These are phyloP conservation scores for Acer saccharum DNA, from an alignment of 345 rosid species.

Conservation along the genomic window DNA sequence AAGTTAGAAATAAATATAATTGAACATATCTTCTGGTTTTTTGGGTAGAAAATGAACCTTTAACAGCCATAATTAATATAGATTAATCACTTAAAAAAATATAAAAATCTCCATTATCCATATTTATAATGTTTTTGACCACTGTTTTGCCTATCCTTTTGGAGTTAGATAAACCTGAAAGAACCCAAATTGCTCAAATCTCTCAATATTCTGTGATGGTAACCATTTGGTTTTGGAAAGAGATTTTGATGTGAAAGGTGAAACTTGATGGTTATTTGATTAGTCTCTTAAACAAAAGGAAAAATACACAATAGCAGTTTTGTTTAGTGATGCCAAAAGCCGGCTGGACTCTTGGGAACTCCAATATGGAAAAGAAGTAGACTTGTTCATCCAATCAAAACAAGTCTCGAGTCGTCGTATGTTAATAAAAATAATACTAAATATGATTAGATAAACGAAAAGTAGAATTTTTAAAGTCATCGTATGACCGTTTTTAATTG, in stretches of 20 bases:
- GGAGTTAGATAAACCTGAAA: constrained; percentile 10
- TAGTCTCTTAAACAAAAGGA: background rate
- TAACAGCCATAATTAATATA: background rate
- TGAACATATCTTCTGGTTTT: background rate
- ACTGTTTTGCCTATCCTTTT: background rate
- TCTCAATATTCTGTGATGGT: constrained; percentile 5
- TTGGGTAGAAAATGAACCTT: background rate
- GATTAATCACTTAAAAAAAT: background rate
- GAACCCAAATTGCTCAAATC: background rate
- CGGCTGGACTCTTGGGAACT: constrained; percentile 2
- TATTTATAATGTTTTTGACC: background rate
- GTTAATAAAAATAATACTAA: too few relatives aligned
- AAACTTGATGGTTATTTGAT: too few relatives aligned
- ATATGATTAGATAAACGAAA: too few relatives aligned
- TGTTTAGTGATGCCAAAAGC: background rate
- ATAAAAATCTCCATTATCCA: too few relatives aligned
- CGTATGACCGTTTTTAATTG: too few relatives aligned
- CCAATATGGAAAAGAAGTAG: background rate
- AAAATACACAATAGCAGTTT: background rate
- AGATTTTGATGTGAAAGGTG: constrained; percentile 10
- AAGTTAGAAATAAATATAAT: background rate
- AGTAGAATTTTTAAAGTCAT: too few relatives aligned
- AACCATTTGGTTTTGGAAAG: constrained; percentile 16
- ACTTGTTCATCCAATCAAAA: too few relatives aligned
- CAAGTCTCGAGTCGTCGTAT: too few relatives aligned